Evolutionary conservation across 768 basidiomycete genomes (phyloP).

Genomic region (Strobilomyces confusus): DNA sequence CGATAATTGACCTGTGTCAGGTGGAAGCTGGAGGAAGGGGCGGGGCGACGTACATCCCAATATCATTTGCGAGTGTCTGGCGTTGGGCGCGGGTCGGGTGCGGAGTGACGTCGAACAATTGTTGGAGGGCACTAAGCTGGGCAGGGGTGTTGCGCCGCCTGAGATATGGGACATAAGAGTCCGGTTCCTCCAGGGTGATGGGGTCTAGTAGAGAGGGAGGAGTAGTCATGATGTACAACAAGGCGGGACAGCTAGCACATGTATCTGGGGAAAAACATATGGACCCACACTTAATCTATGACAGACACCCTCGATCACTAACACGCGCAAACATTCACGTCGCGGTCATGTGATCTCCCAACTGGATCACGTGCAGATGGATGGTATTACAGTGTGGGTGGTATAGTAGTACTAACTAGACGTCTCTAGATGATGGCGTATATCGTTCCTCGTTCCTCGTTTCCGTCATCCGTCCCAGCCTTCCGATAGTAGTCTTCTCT

Average conservation of each 20-base stretch:
- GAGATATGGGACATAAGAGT: conserved; percentile 24
- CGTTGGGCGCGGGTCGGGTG: conserved; percentile 44
- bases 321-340: conserved; percentile 20
- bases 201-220: neutral
- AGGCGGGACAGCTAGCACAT: neutral
- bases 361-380: conserved; percentile 19
- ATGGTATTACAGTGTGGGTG: conserved; percentile 2
- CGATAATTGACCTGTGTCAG: conserved; percentile 2
- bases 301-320: conserved; percentile 10
- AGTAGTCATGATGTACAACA: conserved; percentile 8
- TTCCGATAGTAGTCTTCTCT: conserved; percentile 32
- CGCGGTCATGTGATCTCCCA: conserved; percentile 25
- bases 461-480: conserved; percentile 11
- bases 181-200: neutral
- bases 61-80: conserved; percentile 35
- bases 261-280: conserved; percentile 10
- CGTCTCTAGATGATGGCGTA: conserved; percentile 3
- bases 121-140: conserved; percentile 34
- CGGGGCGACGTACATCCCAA: conserved; percentile 33
- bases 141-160: conserved; percentile 31
- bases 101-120: conserved; percentile 32
- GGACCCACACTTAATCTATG: conserved; percentile 1
- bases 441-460: neutral
- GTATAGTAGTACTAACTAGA: neutral
- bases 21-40: neutral